These are phyloP conservation scores for Peterozyma xylosa DNA, from an alignment of 805 yeast genomes.

Conservation along the genomic window DNA sequence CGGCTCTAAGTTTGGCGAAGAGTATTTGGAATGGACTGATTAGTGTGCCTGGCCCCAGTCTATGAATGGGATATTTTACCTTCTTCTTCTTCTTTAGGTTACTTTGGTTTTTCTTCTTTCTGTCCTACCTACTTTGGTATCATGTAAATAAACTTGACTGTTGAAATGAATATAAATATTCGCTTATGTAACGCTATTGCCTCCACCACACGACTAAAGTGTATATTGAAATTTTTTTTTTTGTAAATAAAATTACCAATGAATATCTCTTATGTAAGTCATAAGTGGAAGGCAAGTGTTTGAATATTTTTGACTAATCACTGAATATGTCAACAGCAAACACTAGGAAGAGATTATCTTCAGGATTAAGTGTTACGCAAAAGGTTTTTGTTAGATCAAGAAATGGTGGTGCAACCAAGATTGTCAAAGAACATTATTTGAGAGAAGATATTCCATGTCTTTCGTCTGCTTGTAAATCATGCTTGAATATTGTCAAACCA, in stretches of 20 bases:
- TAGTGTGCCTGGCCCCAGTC: background rate
- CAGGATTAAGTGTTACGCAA: conserved; percentile 62
- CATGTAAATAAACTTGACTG: background rate
- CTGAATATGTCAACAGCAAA: conserved; percentile 10
- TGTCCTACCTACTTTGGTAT: background rate
- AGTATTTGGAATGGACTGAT: conserved; percentile 41
- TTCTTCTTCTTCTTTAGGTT: background rate
- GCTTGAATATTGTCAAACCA: conserved; percentile 47
- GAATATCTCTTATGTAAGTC: background rate
- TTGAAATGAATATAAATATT: too few species aligned
- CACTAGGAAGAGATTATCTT: conserved; percentile 35
- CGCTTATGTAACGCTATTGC: background rate
- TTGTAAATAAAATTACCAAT: background rate
- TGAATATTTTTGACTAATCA: background rate
- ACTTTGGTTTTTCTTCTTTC: background rate
- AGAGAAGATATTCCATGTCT: conserved; percentile 91
- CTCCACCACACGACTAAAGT: background rate
- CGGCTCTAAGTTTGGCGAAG: conserved; percentile 31
- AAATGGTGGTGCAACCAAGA: conserved; percentile 82
- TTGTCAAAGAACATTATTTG: conserved; percentile 90
- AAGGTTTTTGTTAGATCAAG: conserved; percentile 90
- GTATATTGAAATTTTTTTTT: background rate
- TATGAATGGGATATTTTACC: too few species aligned
- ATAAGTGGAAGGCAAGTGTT: background rate
- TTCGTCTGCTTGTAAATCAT: conserved; percentile 58